Evolutionary conservation across 257 asterid species (phyloP).

Genomic region (Scutellaria galericulata): DNA sequence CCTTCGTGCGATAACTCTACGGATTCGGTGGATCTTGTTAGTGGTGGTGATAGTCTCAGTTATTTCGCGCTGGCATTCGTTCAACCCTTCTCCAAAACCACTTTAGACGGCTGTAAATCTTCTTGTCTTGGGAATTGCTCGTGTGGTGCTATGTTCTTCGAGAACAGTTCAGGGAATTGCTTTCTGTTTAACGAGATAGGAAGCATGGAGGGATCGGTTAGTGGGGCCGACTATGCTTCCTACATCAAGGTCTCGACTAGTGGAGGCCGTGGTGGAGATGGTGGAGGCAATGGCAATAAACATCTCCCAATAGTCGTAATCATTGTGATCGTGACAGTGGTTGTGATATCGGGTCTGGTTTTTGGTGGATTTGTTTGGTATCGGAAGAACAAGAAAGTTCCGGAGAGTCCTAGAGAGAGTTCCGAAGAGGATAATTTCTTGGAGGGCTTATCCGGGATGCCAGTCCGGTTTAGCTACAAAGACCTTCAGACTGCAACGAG

Average conservation of each 20-base stretch:
- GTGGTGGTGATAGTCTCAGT: slow-evolving; percentile 62
- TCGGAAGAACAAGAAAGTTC: slow-evolving; percentile 50
- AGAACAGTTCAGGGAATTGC: slow-evolving; percentile 65
- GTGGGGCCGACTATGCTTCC: slow-evolving; percentile 35
- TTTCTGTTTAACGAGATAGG: slow-evolving; percentile 72
- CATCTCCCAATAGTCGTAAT: slow-evolving; percentile 49
- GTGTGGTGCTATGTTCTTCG: slow-evolving; percentile 76
- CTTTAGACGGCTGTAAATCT: slow-evolving; percentile 71
- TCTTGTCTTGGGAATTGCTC: slow-evolving; percentile 72
- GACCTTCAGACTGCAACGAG: slow-evolving; percentile 78
- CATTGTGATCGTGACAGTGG: slow-evolving; percentile 53
- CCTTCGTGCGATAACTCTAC: slow-evolving; percentile 53
- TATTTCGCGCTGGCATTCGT: slow-evolving; percentile 67
- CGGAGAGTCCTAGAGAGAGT: slow-evolving; percentile 56
- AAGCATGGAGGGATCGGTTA: slow-evolving; percentile 37
- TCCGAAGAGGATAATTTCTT: slow-evolving; percentile 88
- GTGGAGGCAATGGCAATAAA: slow-evolving; percentile 40
- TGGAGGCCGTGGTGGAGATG: slow-evolving; percentile 34
- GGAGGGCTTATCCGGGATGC: slow-evolving; percentile 88
- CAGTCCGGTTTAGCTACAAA: slow-evolving; percentile 77
- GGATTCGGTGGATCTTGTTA: slow-evolving; percentile 53
- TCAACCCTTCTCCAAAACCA: slow-evolving; percentile 57
- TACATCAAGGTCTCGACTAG: slow-evolving; percentile 38
- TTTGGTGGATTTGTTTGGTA: slow-evolving; percentile 47
- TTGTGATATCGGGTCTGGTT: slow-evolving; percentile 55